Evolutionary conservation across 805 yeast species (phyloP).

Genomic region (Myxozyma nipponensis): DNA sequence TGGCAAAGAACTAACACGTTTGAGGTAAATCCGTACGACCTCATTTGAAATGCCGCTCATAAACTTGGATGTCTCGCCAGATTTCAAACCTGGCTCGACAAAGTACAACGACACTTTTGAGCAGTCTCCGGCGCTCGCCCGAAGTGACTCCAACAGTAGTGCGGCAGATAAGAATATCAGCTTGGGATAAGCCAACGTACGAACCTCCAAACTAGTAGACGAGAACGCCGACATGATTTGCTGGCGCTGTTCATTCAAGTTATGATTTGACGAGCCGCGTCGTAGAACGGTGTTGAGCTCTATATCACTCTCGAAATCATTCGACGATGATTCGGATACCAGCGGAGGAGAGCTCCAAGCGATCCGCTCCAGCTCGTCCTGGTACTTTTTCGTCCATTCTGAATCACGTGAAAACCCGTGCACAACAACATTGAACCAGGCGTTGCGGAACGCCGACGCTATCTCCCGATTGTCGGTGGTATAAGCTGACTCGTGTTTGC

Average conservation of each 20-base stretch:
- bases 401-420: slow-evolving; percentile 78
- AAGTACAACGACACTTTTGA: slow-evolving; percentile 72
- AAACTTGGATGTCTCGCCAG: slow-evolving; percentile 64
- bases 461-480: slow-evolving; percentile 46
- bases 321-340: slow-evolving; percentile 74
- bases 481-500: slow-evolving; percentile 45
- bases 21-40: slow-evolving; percentile 39
- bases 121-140: slow-evolving; percentile 78
- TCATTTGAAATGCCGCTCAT: slow-evolving; percentile 62
- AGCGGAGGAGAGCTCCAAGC: slow-evolving; percentile 87
- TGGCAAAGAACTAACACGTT: slow-evolving; percentile 46
- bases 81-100: slow-evolving; percentile 76
- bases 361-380: slow-evolving; percentile 54
- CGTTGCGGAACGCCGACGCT: slow-evolving; percentile 66
- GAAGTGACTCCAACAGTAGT: slow-evolving; percentile 67
- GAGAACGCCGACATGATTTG: slow-evolving; percentile 43
- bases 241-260: slow-evolving; percentile 69
- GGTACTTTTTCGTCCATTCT: slow-evolving; percentile 47
- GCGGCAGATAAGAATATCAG: slow-evolving; percentile 85
- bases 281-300: slow-evolving; percentile 88
- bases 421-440: slow-evolving; percentile 91
- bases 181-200: slow-evolving; percentile 63
- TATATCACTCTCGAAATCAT: slow-evolving; percentile 83
- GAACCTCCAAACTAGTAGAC: slow-evolving; percentile 49
- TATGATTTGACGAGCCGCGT: slow-evolving; percentile 81